Evolutionary conservation across 2,329 filamentous ascomycete species (phyloP), one percentile per base, ranked within the genome.

Genomic region (Trichoderma endophyticum): DNA sequence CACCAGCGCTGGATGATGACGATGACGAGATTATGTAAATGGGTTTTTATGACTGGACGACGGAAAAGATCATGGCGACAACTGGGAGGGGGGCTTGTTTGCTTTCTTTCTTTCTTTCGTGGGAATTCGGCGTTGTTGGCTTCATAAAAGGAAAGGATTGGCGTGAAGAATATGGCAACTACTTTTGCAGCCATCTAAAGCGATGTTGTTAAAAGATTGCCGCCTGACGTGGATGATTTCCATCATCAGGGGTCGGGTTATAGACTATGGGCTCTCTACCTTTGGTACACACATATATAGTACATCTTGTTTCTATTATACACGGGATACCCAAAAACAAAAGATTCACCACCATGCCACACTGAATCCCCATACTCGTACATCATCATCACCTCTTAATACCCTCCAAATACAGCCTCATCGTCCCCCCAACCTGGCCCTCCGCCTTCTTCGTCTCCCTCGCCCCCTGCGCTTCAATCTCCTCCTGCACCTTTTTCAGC

Each of bases 381-480:
- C 60, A 21, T 6, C 62, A 32, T 28, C 9, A 30, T 73, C 39
- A 62, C 69, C 73, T 73, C 72, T 70, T 68, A 28, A 74, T 77
- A 1, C 79, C 80, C 75, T 87, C 84, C 26, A 85, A 78, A 73
- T 79, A 82, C 74, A 88, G 69, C 72, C 80, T 83, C 74, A 83
- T 81, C 74, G 83, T 82, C 57, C 78, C 80, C 4, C 84, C 83
- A 7, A 87, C 30, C 65, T 81, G 78, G 18, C 87, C 88, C 32
- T 86, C 82, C 73, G 83, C 78, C 5, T 75, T 73, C 78, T 84
- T 86, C 65, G 76, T 78, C 80, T 88, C 84, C 75, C 78, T 85
- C 71, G 80, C 84, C 0, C 81, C 82, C 15, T 77, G 71, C 15
- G 77, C 77, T 60, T 80, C 79, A 12, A 81, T 74, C 60, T 76